Percentiles rank a stretch among this genome's conserved stretches.
Evolutionary conservation across 345 rosid species (phyloP).

Genomic region (Brassica juncea): DNA sequence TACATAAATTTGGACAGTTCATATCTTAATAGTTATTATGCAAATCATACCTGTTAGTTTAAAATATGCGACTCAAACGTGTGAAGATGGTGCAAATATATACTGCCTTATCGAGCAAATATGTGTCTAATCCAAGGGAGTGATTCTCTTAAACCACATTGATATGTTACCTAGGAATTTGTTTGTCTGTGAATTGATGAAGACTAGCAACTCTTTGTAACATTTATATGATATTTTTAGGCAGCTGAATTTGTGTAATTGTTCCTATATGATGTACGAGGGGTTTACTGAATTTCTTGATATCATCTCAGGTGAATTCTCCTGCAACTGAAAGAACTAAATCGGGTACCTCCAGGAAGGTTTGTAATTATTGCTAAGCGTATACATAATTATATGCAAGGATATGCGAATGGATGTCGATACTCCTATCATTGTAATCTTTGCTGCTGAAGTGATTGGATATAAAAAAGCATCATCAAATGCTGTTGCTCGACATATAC

Average conservation of each 20-base stretch:
- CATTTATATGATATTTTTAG: neutral
- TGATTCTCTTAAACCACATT: neutral
- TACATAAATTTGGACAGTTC: neutral
- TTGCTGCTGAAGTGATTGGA: constrained; percentile 10
- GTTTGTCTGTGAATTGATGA: constrained; percentile 12
- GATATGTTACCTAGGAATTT: constrained; percentile 21
- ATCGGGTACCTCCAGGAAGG: constrained; percentile 89
- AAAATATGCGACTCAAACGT: neutral
- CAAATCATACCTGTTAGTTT: neutral
- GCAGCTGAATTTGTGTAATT: neutral
- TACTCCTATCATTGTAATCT: neutral
- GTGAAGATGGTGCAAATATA: neutral
- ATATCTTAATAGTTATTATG: constrained; percentile 8
- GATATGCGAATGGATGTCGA: constrained; percentile 8
- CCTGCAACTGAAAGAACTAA: constrained; percentile 69
- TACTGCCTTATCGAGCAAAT: neutral
- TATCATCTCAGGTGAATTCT: constrained; percentile 60
- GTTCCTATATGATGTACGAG: constrained; percentile 6
- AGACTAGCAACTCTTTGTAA: neutral
- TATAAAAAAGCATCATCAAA: constrained; percentile 13
- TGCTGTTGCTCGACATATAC: neutral
- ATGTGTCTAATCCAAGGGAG: neutral
- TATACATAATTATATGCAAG: constrained; percentile 6
- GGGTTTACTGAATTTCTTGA: constrained; percentile 12
- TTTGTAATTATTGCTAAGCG: constrained; percentile 39